Conservation (phyloP, 176 grass and related monocot species). For the Calamus simplicifolius region DNA sequence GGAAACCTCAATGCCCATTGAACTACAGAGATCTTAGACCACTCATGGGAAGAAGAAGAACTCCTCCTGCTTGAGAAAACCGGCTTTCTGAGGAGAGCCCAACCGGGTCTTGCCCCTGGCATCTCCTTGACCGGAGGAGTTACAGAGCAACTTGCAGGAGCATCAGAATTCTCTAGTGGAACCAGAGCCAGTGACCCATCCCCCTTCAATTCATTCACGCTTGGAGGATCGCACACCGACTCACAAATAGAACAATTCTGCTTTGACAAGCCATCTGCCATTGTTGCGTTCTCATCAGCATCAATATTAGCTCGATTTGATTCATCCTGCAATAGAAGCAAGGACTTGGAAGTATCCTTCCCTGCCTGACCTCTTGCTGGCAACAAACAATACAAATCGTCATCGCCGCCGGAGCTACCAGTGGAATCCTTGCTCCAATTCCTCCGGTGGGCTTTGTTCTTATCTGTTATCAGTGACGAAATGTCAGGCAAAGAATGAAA, state of each 20-base stretch:
- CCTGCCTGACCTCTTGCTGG: constrained; percentile 11
- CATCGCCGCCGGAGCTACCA: constrained; percentile 23
- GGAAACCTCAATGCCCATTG: constrained; percentile 73
- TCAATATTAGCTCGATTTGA: constrained; percentile 27
- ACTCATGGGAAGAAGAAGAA: constrained; percentile 52
- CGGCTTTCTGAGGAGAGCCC: constrained; percentile 38
- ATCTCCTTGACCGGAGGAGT: constrained; percentile 24
- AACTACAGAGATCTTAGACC: constrained; percentile 56
- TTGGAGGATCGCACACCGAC: constrained; percentile 10
- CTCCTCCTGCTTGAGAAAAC: constrained; percentile 58
- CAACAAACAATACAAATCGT: constrained; percentile 45
- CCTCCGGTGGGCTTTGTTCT: constrained; percentile 2
- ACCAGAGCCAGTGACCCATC: constrained; percentile 13
- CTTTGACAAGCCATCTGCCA: constrained; percentile 20
- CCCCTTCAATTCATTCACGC: constrained; percentile 13
- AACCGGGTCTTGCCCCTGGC: constrained; percentile 43
- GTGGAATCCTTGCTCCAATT: constrained; percentile 42
- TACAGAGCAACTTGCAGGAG: constrained; percentile 24
- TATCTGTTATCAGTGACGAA: constrained; percentile 1
- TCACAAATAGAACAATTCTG: constrained; percentile 27
- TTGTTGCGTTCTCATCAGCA: constrained; percentile 20
- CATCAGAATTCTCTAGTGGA: constrained; percentile 19
- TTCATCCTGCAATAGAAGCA: constrained; percentile 13
- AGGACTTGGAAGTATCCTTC: constrained; percentile 41
- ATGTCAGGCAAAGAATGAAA: neutral